These are phyloP conservation scores for Cicer bijugum DNA, from an alignment of 306 rosid genomes.

Conservation along the genomic window DNA sequence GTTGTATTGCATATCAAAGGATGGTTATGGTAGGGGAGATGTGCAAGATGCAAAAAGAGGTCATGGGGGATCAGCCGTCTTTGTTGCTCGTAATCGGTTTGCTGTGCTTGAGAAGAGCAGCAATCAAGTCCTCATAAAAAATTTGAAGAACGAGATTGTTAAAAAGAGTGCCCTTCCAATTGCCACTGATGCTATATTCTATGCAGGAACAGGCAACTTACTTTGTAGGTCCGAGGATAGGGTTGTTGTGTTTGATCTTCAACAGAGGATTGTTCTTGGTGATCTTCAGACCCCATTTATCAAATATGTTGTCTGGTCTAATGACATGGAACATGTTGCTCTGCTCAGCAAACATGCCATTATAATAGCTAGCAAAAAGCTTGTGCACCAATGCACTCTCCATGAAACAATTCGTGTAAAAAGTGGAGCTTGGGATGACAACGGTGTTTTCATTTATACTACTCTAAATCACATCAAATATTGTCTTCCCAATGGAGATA, in stretches of 20 bases:
- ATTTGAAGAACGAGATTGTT: slow-evolving; percentile 72
- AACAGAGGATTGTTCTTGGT: slow-evolving; percentile 79
- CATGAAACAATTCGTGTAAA: slow-evolving; percentile 97
- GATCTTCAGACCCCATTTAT: slow-evolving; percentile 87
- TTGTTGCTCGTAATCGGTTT: slow-evolving; percentile 91
- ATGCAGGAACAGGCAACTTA: slow-evolving; percentile 89
- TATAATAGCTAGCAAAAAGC: slow-evolving; percentile 82
- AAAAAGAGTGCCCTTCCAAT: slow-evolving; percentile 78
- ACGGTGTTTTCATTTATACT: slow-evolving; percentile 87
- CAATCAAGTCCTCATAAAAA: slow-evolving; percentile 76
- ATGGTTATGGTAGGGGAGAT: slow-evolving; percentile 77
- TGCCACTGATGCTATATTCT: slow-evolving; percentile 80
- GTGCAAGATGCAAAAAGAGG: slow-evolving; percentile 88
- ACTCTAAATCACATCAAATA: slow-evolving; percentile 90
- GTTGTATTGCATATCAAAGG: slow-evolving; percentile 73
- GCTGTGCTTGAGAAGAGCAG: slow-evolving; percentile 87
- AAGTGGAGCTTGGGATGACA: slow-evolving; percentile 98
- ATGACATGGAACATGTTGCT: slow-evolving; percentile 85
- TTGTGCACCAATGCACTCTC: slow-evolving; percentile 93
- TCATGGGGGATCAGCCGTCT: slow-evolving; percentile 81
- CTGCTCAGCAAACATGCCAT: slow-evolving; percentile 95
- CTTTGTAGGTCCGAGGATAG: slow-evolving; percentile 87
- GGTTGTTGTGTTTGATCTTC: slow-evolving; percentile 85
- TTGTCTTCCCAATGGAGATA: slow-evolving; percentile 92
- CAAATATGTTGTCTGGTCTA: slow-evolving; percentile 89